A percentile compares a stretch with the other conserved stretches of the same genome.
These are phyloP conservation scores for Penicillium simplicissimum DNA, from an alignment of 495 filamentous ascomycete genomes.

Conservation along the genomic window DNA sequence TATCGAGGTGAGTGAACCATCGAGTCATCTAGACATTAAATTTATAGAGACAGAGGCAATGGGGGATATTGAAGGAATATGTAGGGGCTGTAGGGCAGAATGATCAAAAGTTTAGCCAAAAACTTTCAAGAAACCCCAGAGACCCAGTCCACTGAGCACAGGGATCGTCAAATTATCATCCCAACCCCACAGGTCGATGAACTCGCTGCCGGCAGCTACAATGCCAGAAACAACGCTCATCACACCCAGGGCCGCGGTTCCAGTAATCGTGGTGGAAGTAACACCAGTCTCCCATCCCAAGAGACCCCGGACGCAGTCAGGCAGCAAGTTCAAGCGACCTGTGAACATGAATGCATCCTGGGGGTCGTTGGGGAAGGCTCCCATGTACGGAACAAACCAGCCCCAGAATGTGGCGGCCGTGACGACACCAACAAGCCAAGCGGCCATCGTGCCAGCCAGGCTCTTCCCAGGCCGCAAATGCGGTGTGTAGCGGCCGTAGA, in stretches of 20 bases:
- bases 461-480: slow-evolving; percentile 85
- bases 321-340: slow-evolving; percentile 67
- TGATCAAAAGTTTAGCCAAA: slow-evolving; percentile 58
- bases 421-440: slow-evolving; percentile 73
- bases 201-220: slow-evolving; percentile 84
- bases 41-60: neutral
- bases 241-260: slow-evolving; percentile 73
- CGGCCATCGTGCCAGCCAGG: slow-evolving; percentile 82
- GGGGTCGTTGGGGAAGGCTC: slow-evolving; percentile 64
- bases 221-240: slow-evolving; percentile 88
- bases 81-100: slow-evolving; percentile 4
- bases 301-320: slow-evolving; percentile 47
- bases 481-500: slow-evolving; percentile 83
- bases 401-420: slow-evolving; percentile 90
- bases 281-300: slow-evolving; percentile 45
- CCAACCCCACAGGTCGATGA: slow-evolving; percentile 86
- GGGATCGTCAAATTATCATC: slow-evolving; percentile 98
- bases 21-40: slow-evolving; percentile 22
- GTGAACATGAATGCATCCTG: slow-evolving; percentile 78
- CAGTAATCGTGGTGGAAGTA: slow-evolving; percentile 52
- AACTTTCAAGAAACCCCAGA: slow-evolving; percentile 91
- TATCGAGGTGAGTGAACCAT: slow-evolving; percentile 13
- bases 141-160: slow-evolving; percentile 81
- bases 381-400: slow-evolving; percentile 69
- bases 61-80: neutral